Conservation (phyloP, 1,139 yeast genomes). For the Hyphopichia fennica region DNA sequence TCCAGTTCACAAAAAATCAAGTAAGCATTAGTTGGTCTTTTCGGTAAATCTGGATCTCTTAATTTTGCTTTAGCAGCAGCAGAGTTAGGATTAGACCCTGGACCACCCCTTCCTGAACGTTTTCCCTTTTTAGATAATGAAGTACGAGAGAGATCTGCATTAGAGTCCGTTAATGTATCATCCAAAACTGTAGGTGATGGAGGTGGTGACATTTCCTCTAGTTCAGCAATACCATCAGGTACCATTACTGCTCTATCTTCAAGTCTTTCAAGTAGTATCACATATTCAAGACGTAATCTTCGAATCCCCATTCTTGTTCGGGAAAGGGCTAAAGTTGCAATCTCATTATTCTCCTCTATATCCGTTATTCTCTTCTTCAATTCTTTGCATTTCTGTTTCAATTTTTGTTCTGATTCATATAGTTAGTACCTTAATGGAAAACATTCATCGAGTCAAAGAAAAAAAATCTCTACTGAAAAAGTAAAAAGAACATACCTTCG, state of each 20-base stretch:
- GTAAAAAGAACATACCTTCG: conserved; percentile 39
- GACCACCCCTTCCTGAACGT: conserved; percentile 18
- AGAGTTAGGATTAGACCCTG: conserved; percentile 4
- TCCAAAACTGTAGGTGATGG: conserved; percentile 39
- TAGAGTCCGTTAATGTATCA: conserved; percentile 25
- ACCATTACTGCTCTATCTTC: conserved; percentile 53
- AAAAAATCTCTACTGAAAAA: too few species aligned
- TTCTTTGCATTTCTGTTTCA: conserved; percentile 66
- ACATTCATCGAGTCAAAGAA: too few species aligned
- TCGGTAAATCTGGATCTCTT: conserved; percentile 83
- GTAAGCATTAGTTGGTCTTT: conserved; percentile 88
- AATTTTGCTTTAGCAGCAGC: conserved; percentile 13
- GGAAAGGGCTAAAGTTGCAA: conserved; percentile 72
- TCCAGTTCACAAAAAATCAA: conserved; percentile 84
- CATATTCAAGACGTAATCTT: conserved; percentile 78
- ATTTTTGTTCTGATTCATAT: conserved; percentile 32
- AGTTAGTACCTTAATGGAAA: conserved; percentile 12
- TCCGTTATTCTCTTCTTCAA: conserved; percentile 71
- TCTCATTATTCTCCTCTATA: conserved; percentile 78
- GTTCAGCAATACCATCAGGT: conserved; percentile 31
- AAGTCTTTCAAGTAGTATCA: conserved; percentile 74
- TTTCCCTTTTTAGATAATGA: conserved; percentile 21
- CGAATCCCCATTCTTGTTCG: conserved; percentile 78
- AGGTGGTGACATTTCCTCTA: conserved; percentile 46
- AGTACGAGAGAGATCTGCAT: conserved; percentile 20